phyloP scores from a whole-genome alignment of 1,139 yeast genomes.

The Debaryomycetaceae sp. region DNA sequence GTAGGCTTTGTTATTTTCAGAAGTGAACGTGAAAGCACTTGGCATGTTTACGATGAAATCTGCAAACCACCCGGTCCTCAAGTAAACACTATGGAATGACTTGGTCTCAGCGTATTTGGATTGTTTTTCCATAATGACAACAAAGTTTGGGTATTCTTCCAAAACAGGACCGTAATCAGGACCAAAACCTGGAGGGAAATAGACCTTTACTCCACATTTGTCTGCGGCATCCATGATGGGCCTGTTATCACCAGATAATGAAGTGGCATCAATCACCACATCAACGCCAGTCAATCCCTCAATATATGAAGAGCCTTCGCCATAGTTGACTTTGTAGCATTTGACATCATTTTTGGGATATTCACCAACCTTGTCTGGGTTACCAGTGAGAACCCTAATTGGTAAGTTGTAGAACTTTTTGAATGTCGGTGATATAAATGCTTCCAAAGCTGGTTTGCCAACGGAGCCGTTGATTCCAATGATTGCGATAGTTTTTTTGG shows the following conservation, averaged over 20 bases:
- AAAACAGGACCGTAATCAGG: not conserved
- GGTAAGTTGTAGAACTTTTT: not conserved
- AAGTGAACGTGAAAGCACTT: not conserved
- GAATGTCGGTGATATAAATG: not conserved
- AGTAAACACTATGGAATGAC: not conserved
- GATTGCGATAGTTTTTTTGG: not conserved
- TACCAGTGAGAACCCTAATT: not conserved
- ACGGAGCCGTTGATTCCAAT: not conserved
- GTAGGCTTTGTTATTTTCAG: not conserved
- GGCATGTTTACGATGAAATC: not conserved
- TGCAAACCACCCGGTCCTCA: not conserved
- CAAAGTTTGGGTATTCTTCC: not conserved
- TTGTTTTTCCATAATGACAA: not conserved
- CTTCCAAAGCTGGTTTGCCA: not conserved
- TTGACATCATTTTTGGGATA: not conserved
- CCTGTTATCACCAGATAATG: not conserved
- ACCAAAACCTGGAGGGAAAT: not conserved
- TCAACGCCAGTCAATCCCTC: not conserved
- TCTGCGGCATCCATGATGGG: not conserved
- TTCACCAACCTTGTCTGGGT: not conserved
- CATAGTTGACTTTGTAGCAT: not conserved
- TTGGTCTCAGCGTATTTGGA: not conserved
- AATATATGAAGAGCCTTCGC: not conserved
- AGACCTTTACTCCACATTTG: not conserved
- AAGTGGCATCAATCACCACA: not conserved